Evolutionary conservation across 768 basidiomycete genomes (phyloP).

Genomic region (Russula emetica): DNA sequence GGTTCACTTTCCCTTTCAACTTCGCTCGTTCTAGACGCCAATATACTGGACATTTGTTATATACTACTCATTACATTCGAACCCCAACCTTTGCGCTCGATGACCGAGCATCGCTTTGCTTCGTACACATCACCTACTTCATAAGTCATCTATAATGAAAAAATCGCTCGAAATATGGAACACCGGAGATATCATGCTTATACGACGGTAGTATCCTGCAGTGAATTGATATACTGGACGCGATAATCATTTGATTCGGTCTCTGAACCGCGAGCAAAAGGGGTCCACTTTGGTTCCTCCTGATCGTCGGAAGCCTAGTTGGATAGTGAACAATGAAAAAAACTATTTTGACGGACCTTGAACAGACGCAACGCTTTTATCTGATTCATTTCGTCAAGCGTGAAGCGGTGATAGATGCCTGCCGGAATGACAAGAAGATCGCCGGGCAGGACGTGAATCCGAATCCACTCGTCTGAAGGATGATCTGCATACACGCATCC

Average conservation of each 20-base stretch:
- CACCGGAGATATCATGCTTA: background rate
- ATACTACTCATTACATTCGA: no score
- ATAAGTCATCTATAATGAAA: background rate
- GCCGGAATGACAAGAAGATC: conserved; percentile 86
- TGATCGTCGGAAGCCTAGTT: conserved; percentile 32
- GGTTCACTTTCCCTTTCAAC: no score
- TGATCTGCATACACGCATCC: conserved; percentile 45
- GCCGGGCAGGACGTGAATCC: conserved; percentile 67
- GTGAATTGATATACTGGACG: conserved; percentile 51
- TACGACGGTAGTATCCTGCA: background rate
- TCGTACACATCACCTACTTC: background rate
- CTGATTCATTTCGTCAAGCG: conserved; percentile 68
- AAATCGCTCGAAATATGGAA: background rate
- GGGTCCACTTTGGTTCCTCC: conserved; percentile 92
- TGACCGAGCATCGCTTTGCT: background rate
- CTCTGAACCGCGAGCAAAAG: conserved; percentile 57
- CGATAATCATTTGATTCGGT: conserved; percentile 67
- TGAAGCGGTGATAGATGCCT: conserved; percentile 94
- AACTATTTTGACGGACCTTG: conserved; percentile 47
- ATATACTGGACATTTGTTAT: no score
- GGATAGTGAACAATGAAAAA: background rate
- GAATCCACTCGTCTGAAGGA: conserved; percentile 71
- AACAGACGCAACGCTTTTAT: conserved; percentile 81
- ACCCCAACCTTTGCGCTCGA: background rate
- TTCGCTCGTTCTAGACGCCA: no score